Conservation (phyloP, 768 basidiomycete species). For the Boletus sp. region DNA sequence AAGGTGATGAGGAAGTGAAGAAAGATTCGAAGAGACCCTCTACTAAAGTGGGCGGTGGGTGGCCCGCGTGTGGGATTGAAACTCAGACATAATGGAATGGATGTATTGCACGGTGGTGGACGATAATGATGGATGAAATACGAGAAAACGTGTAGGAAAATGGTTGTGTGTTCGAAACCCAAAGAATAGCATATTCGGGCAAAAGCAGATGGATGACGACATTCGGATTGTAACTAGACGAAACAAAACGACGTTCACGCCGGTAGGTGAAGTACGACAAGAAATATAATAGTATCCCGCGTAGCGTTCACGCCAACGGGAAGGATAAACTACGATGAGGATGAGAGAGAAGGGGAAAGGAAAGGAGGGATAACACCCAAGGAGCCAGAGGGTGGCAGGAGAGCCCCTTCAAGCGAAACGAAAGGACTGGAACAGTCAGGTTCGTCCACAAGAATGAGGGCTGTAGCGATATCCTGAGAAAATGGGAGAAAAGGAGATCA, state of each 20-base stretch:
- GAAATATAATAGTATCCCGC: background rate
- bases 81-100: too few relatives aligned
- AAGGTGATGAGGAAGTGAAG: background rate
- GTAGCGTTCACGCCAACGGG: background rate
- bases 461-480: background rate
- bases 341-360: background rate
- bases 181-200: accelerated
- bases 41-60: too few relatives aligned
- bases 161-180: too few relatives aligned
- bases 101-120: too few relatives aligned
- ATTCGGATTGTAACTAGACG: background rate
- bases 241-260: background rate
- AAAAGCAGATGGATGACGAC: background rate
- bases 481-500: background rate
- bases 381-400: background rate
- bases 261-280: background rate
- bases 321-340: too few relatives aligned
- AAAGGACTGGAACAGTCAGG: background rate
- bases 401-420: background rate
- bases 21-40: background rate
- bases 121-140: too few relatives aligned
- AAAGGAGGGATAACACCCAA: background rate
- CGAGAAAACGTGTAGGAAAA: too few relatives aligned
- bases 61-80: too few relatives aligned
- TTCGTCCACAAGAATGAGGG: background rate